Evolutionary conservation across 108 stramenopile species (phyloP).

Genomic region (Nannochloropsis salina): DNA sequence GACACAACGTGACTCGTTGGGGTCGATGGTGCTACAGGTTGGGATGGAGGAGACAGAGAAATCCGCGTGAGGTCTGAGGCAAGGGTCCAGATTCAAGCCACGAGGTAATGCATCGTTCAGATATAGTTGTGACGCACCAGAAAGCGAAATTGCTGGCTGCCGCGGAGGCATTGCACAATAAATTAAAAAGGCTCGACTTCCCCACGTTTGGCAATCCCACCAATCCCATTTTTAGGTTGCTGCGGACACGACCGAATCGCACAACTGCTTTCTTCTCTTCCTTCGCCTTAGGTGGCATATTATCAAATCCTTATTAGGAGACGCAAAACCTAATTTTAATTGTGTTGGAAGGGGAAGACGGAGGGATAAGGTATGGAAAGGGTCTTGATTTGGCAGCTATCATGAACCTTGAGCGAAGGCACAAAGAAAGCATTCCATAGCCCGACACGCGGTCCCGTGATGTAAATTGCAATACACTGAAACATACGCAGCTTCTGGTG

Average conservation of each 20-base stretch:
- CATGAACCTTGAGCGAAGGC: no score
- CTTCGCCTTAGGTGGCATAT: slow-evolving; percentile 31
- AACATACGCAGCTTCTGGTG: no score
- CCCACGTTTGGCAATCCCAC: slow-evolving; percentile 94
- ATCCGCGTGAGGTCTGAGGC: background rate
- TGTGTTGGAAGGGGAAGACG: no score
- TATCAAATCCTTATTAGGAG: background rate
- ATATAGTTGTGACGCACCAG: slow-evolving; percentile 52
- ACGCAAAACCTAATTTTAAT: no score
- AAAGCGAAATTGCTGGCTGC: slow-evolving; percentile 76
- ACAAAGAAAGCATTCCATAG: no score
- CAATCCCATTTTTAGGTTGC: slow-evolving; percentile 60
- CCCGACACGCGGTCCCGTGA: no score
- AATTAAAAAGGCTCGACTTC: slow-evolving; percentile 67
- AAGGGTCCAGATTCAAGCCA: background rate
- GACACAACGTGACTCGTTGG: slow-evolving; percentile 86
- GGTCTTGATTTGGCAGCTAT: no score
- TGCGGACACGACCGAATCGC: slow-evolving; percentile 54
- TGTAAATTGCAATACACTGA: no score
- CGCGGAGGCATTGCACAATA: slow-evolving; percentile 51
- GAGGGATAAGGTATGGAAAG: no score
- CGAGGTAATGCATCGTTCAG: background rate
- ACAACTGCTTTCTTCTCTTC: slow-evolving; percentile 46
- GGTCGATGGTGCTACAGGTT: slow-evolving; percentile 57
- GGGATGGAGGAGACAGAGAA: background rate